A percentile compares a stretch with the other conserved stretches of the same genome.
Evolutionary conservation across 2,329 filamentous ascomycete genomes (phyloP).

Genomic region (Didymella pomorum): DNA sequence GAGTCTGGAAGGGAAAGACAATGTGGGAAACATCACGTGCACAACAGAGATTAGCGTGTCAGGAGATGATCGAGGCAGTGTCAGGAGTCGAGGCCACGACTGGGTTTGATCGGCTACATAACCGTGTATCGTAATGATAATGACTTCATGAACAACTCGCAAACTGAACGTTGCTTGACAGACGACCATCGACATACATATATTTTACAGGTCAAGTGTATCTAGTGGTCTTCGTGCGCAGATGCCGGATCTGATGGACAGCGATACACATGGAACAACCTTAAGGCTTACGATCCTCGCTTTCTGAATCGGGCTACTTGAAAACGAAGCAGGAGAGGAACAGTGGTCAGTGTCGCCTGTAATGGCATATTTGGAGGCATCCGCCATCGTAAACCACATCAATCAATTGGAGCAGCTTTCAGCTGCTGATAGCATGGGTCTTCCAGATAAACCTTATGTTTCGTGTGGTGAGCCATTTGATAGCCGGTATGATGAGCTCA

Average conservation of each 20-base stretch:
- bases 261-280: too few species aligned
- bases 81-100: constrained; percentile 9
- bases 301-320: too few species aligned
- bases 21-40: constrained; percentile 7
- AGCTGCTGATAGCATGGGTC: neutral
- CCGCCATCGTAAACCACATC: neutral
- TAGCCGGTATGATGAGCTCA: neutral
- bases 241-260: too few species aligned
- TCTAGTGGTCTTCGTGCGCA: too few species aligned
- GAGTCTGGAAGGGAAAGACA: constrained; percentile 9
- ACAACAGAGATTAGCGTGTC: constrained; percentile 15
- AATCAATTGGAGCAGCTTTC: neutral
- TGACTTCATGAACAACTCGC: neutral
- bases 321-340: too few species aligned
- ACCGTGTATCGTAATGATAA: neutral
- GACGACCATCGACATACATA: too few species aligned
- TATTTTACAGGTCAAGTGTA: too few species aligned
- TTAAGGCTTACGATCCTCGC: too few species aligned
- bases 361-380: neutral
- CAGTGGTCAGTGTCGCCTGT: too few species aligned
- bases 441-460: neutral
- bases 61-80: constrained; percentile 9
- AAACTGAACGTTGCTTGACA: neutral
- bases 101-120: neutral
- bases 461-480: neutral